These are phyloP conservation scores for Ascochyta fabae DNA, from an alignment of 2,329 filamentous ascomycete species.

Conservation along the genomic window DNA sequence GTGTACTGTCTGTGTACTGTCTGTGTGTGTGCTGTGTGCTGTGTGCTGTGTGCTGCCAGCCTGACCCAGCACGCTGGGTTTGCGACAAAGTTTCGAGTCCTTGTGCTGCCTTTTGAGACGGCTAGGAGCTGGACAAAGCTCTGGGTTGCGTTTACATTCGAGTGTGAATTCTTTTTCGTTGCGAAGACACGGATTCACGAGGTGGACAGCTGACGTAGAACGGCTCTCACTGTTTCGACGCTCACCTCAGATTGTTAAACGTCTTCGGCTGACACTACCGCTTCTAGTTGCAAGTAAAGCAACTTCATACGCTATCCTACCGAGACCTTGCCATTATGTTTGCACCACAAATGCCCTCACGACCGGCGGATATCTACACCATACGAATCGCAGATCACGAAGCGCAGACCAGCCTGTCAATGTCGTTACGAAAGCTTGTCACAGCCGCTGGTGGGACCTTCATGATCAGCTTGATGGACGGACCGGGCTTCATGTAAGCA, in stretches of 20 bases:
- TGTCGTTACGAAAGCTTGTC: slow-evolving; percentile 12
- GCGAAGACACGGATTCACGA: no score
- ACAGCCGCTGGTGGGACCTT: slow-evolving; percentile 14
- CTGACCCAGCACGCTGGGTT: not conserved
- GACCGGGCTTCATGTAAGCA: slow-evolving; percentile 22
- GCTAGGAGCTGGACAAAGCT: not conserved
- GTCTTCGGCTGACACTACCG: no score
- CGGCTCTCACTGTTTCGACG: no score
- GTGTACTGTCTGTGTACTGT: no score
- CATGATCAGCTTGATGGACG: slow-evolving; percentile 20
- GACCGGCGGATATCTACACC: slow-evolving; percentile 22
- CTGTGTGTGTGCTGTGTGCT: not conserved
- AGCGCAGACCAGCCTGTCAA: slow-evolving; percentile 8
- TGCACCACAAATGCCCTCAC: slow-evolving; percentile 10
- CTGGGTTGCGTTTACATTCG: not conserved
- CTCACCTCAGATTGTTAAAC: no score
- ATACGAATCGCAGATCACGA: slow-evolving; percentile 17
- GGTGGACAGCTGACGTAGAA: no score
- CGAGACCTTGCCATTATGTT: not conserved
- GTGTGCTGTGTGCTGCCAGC: not conserved
- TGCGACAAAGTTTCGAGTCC: not conserved
- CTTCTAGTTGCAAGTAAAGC: no score
- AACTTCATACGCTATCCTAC: no score
- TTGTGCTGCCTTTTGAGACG: slow-evolving; percentile 7
- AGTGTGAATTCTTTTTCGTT: not conserved